Evolutionary conservation across 352 stramenopile species (phyloP).

Genomic region (Globisporangium abappressorium): DNA sequence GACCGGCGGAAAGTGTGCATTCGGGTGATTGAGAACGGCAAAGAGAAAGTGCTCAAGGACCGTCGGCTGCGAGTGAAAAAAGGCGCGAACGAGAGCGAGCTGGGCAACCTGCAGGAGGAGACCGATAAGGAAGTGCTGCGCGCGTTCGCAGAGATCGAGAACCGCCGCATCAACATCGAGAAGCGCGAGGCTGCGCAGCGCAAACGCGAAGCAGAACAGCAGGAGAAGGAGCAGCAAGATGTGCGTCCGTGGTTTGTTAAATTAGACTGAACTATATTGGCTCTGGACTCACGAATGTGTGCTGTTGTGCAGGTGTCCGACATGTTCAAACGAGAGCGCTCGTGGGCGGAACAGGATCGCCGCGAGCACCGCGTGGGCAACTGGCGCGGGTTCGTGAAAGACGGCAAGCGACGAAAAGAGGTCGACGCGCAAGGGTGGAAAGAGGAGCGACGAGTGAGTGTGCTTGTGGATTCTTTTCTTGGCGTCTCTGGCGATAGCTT

Average conservation of each 20-base stretch:
- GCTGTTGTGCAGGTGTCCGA: conserved; percentile 24
- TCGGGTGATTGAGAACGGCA: conserved; percentile 76
- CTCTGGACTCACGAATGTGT: background rate
- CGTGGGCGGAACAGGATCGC: conserved; percentile 74
- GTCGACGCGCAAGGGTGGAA: conserved; percentile 55
- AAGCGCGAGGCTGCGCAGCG: conserved; percentile 66
- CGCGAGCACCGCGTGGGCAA: conserved; percentile 77
- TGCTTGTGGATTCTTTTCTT: background rate
- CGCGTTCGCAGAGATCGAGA: conserved; percentile 83
- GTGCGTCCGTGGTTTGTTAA: conserved; percentile 24
- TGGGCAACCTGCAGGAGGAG: conserved; percentile 57
- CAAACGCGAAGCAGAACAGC: conserved; percentile 63
- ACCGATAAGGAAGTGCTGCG: conserved; percentile 78
- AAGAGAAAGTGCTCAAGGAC: conserved; percentile 69
- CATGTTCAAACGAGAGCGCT: conserved; percentile 71
- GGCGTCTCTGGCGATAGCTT: background rate
- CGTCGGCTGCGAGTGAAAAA: conserved; percentile 77
- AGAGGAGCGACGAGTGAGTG: conserved; percentile 56
- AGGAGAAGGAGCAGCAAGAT: conserved; percentile 73
- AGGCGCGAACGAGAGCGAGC: conserved; percentile 64
- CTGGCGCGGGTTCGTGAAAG: conserved; percentile 79
- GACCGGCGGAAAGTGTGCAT: conserved; percentile 80
- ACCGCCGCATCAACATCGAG: conserved; percentile 72
- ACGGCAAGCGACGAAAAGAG: conserved; percentile 64
- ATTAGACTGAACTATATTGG: background rate